These are phyloP conservation scores for Heliamphora exappendiculata DNA, from an alignment of 148 eudicot genomes.

Conservation along the genomic window DNA sequence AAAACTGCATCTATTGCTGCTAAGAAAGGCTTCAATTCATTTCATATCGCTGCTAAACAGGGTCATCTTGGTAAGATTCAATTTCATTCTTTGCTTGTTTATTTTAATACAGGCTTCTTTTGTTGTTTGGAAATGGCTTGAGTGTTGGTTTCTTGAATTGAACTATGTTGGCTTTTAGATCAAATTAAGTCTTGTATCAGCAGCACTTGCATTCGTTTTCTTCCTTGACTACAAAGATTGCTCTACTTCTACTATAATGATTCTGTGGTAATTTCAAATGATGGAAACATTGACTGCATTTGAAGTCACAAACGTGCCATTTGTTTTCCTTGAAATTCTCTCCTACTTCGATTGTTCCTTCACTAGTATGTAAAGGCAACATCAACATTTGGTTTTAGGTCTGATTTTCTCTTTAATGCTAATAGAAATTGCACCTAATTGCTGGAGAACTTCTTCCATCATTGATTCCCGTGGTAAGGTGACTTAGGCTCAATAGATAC, in stretches of 20 bases:
- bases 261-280: background rate
- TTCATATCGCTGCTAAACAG: slow-evolving; percentile 85
- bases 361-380: background rate
- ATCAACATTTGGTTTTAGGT: background rate
- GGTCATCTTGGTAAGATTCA: slow-evolving; percentile 78
- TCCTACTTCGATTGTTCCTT: too few species aligned
- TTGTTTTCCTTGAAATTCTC: background rate
- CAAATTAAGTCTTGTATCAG: background rate
- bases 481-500: background rate
- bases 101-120: background rate
- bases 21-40: slow-evolving; percentile 74
- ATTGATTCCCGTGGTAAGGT: background rate
- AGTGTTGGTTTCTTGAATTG: background rate
- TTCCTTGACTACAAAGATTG: background rate
- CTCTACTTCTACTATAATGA: background rate
- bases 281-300: background rate
- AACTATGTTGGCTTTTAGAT: background rate
- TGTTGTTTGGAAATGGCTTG: slow-evolving; percentile 3
- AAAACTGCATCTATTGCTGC: slow-evolving; percentile 68
- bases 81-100: slow-evolving; percentile 5
- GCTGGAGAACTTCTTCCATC: background rate
- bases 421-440: background rate
- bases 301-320: background rate
- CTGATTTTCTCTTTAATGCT: background rate
- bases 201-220: background rate